Conservation (phyloP, 176 grass and related monocot species). For the Zoysia japonica region DNA sequence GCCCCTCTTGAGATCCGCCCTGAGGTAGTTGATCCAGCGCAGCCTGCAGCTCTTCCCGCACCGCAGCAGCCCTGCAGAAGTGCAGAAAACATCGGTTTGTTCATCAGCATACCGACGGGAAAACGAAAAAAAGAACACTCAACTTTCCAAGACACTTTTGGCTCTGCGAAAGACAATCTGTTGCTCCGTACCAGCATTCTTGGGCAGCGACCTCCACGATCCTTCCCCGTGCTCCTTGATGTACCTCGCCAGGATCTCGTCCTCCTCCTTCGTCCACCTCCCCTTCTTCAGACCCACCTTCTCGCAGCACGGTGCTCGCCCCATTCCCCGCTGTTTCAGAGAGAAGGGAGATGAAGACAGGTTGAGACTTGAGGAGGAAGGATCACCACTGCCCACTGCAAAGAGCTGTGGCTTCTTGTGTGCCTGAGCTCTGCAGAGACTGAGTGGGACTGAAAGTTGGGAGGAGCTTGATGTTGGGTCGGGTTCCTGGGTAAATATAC, state of each 20-base stretch:
- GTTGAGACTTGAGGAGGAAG: too few species aligned
- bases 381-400: constrained; percentile 3
- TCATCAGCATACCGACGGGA: background rate
- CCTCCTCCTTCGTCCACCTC: constrained; percentile 69
- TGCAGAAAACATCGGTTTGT: background rate
- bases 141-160: background rate
- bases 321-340: constrained; percentile 28
- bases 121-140: background rate
- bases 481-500: background rate
- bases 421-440: background rate
- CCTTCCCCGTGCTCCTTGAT: constrained; percentile 54
- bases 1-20: constrained; percentile 53
- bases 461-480: background rate
- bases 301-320: constrained; percentile 63
- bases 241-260: constrained; percentile 45
- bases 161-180: background rate
- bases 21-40: constrained; percentile 55
- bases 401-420: background rate
- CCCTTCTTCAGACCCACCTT: constrained; percentile 68
- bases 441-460: background rate
- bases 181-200: constrained; percentile 53
- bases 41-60: constrained; percentile 68
- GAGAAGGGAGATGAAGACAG: background rate
- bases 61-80: constrained; percentile 38
- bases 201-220: constrained; percentile 58